phyloP scores from a whole-genome alignment of 257 asterid genomes.

The Cruciata laevipes region DNA sequence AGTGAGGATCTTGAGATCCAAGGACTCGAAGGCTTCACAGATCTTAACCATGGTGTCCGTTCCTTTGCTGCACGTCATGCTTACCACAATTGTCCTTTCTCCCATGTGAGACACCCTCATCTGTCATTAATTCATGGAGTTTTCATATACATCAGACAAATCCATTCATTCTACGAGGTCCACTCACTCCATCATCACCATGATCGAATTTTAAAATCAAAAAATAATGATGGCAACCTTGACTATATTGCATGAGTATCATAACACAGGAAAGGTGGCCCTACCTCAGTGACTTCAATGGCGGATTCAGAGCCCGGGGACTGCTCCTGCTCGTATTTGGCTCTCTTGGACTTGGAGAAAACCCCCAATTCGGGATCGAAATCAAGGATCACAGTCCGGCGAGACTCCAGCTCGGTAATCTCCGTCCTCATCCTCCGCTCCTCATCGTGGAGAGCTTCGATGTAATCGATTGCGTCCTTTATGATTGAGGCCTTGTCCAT shows the following conservation, averaged over 20 bases:
- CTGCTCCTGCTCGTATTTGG: slow-evolving; percentile 27
- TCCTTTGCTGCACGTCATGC: slow-evolving; percentile 71
- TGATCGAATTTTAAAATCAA: background rate
- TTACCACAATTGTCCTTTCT: slow-evolving; percentile 57
- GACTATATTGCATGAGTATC: background rate
- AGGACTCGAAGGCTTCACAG: slow-evolving; percentile 68
- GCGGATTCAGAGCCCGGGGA: slow-evolving; percentile 32
- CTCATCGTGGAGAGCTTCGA: slow-evolving; percentile 50
- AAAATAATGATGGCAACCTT: no score
- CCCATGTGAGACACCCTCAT: slow-evolving; percentile 59
- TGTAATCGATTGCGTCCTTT: slow-evolving; percentile 79
- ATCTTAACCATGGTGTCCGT: slow-evolving; percentile 68
- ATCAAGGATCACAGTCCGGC: slow-evolving; percentile 15
- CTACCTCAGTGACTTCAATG: slow-evolving; percentile 71
- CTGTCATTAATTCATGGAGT: no score
- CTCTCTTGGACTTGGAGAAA: slow-evolving; percentile 39
- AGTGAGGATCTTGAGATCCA: slow-evolving; percentile 67
- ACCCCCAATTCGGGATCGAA: slow-evolving; percentile 33
- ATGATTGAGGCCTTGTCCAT: slow-evolving; percentile 90
- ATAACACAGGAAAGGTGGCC: background rate
- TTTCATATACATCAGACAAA: background rate
- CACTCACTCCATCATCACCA: background rate
- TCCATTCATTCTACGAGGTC: background rate
- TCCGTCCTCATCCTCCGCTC: slow-evolving; percentile 51
- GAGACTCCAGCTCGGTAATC: slow-evolving; percentile 49